Evolutionary conservation across 164 flowering plant genomes (phyloP).

Genomic region (Tetracentron sinense): DNA sequence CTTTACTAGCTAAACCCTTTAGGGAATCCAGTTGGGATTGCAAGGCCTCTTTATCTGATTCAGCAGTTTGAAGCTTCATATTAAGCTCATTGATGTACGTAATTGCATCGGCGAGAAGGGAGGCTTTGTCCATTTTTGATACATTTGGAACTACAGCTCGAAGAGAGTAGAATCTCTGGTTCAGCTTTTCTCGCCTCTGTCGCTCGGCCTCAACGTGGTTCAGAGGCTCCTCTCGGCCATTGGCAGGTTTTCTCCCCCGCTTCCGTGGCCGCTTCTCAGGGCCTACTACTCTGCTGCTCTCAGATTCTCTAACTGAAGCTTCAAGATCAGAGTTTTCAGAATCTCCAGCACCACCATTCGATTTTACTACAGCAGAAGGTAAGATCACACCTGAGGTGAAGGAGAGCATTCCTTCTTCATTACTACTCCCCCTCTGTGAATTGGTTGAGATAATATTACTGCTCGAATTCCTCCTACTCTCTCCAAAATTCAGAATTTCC

Average conservation of each 20-base stretch:
- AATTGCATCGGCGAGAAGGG: constrained; percentile 86
- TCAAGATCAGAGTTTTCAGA: constrained; percentile 88
- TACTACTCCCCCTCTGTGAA: constrained; percentile 22
- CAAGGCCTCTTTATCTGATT: constrained; percentile 55
- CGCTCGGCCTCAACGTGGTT: too few relatives aligned
- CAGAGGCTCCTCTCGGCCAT: too few relatives aligned
- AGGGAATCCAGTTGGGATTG: constrained; percentile 39
- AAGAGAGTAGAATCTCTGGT: constrained; percentile 80
- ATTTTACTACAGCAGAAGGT: constrained; percentile 38
- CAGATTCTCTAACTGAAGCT: constrained; percentile 69
- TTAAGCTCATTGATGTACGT: constrained; percentile 73
- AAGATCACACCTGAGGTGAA: constrained; percentile 56
- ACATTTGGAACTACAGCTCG: too few relatives aligned
- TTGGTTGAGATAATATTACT: constrained; percentile 29
- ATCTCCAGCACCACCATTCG: constrained; percentile 41
- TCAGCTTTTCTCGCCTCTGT: too few relatives aligned
- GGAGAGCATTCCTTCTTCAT: too few relatives aligned
- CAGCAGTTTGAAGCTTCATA: constrained; percentile 43
- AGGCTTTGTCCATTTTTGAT: too few relatives aligned
- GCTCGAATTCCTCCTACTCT: constrained; percentile 29
- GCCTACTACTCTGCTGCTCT: constrained; percentile 57
- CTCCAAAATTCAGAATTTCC: too few relatives aligned
- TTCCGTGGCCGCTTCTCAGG: constrained; percentile 73
- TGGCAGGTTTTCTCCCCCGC: too few relatives aligned
- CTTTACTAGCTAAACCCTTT: constrained; percentile 37